Evolutionary conservation across 169 alveolate species (phyloP), one percentile per base, ranked within the genome.

Genomic region (Sarcocystis neurona): DNA sequence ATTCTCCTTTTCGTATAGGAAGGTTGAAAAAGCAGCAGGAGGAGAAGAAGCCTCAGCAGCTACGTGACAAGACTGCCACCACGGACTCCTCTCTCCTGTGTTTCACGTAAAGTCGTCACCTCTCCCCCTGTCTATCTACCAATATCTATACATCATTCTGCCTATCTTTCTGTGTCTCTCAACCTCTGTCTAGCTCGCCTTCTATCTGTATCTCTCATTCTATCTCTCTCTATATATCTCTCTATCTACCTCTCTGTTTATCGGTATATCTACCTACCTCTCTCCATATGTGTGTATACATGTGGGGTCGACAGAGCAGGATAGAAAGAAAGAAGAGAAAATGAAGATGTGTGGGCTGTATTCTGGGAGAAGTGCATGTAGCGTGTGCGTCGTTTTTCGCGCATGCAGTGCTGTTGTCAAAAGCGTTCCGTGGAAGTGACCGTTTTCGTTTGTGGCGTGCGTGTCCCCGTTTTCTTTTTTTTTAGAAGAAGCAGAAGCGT

Each of bases 351-450:
- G 44, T 18, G 74, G 15, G 86, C 44, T 58, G 44, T 2, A 20
- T 30, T 39, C 87, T 44, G 27, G 32, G 37, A 10, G 41, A 47
- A 6, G 47, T 79, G 32, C 75, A 44, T 5, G 70, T 32, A 46
- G 18, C 63, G n/a, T 8, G 44, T 30, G 74, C 58, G 84, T n/a
- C 58, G n/a, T 74, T 43, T 27, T 23, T 23, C 23, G n/a, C 27
- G 84, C 23, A 58, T 27, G 34, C 23, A 58, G 34, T 27, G 70
- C 23, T 27, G 70, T 27, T 58, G 34, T 58, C n/a, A 27, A 23
- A 58, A 27, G 34, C 84, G n/a, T n/a, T 27, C 84, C 84, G 23
- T 74, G 58, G n/a, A n/a, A n/a, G n/a, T n/a, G n/a, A n/a, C n/a
- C n/a, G n/a, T n/a, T n/a, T n/a, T n/a, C n/a, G n/a, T n/a, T n/a